Evolutionary conservation across 371 early-diverging fungal genomes (phyloP), one percentile per base, ranked within the genome.

Genomic region (Mucor irregularis): DNA sequence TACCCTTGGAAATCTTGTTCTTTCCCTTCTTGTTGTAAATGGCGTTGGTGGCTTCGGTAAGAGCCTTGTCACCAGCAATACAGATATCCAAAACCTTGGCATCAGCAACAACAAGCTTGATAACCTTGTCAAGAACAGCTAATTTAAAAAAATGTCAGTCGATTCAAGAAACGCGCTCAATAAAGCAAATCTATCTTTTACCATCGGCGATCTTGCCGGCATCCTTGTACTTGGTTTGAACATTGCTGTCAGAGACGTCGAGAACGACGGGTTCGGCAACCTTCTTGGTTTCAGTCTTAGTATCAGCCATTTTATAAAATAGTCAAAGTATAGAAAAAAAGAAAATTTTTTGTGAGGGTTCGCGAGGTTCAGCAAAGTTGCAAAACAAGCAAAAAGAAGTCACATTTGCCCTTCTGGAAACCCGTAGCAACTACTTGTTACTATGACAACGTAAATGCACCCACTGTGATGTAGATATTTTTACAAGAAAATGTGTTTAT

Each of bases 121-220:
- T 76, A 29, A 90, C 84, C 72, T 86, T 76, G 45, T 74, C 79
- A 61, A 92, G 75, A 60, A 85, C 90, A 62, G 71, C 88, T 87
- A 68, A 22, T 29, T 21, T 19, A 13, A 34, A 33, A 7, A 31
- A 33, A 49, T 19, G 7, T 11, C 3, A 34, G 33, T 33, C 16
- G 33, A 17, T 14, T 19, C 7, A 25, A 10, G 21, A 14, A 28
- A 49, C 37, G 42, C 46, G 40, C 46, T 16, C 13, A n/a, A 2
- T 35, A 35, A 7, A 7, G 8, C 11, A 10, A 22, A 24, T 42
- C 9, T 24, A 26, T 22, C 52, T 29, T 68, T 56, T 82, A 90
- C 89, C 80, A 76, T 93, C 90, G 63, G 93, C 82, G 62, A 94
- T 90, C 21, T 84, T 85, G 49, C 94, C 91, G 22, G 94, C 94